phyloP scores from a whole-genome alignment of 1,284 basidiomycete genomes.

The Microbotryum lychnidis-dioicae region DNA sequence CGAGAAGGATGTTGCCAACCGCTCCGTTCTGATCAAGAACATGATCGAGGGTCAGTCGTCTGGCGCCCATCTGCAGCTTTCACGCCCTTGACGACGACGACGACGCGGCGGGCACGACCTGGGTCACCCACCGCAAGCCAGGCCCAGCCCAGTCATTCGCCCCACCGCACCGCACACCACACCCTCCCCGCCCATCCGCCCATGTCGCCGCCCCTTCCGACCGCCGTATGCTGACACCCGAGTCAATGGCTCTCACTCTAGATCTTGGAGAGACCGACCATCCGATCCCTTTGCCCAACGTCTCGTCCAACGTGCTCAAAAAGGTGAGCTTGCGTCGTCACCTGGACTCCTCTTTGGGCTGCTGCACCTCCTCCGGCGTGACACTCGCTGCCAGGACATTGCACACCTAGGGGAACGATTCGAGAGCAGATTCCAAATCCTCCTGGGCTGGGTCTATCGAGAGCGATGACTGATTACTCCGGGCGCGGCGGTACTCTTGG shows the following conservation, averaged over 20 bases:
- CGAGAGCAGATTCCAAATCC: no score
- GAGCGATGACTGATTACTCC: no score
- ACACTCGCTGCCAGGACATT: no score
- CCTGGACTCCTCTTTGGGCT: no score
- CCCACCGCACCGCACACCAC: background rate
- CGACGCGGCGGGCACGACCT: background rate
- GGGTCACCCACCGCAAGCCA: no score
- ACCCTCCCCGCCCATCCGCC: background rate
- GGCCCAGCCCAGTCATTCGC: no score
- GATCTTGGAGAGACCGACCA: conserved; percentile 84
- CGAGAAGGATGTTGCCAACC: conserved; percentile 81
- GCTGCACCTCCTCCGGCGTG: no score
- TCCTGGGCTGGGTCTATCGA: no score
- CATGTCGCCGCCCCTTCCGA: background rate
- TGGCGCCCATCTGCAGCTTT: background rate
- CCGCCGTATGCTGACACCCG: background rate
- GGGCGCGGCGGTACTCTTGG: no score
- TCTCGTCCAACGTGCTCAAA: conserved; percentile 89
- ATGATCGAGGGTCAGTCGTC: conserved; percentile 84
- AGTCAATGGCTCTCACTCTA: conserved; percentile 38
- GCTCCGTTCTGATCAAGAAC: conserved; percentile 94
- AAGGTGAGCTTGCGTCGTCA: conserved; percentile 55
- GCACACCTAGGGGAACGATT: no score
- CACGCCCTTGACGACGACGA: background rate
- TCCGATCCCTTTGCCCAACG: conserved; percentile 92